Percentiles rank a stretch among this genome's conserved stretches.
These are phyloP conservation scores for Logfia minima DNA, from an alignment of 129 eudicot species.

Conservation along the genomic window DNA sequence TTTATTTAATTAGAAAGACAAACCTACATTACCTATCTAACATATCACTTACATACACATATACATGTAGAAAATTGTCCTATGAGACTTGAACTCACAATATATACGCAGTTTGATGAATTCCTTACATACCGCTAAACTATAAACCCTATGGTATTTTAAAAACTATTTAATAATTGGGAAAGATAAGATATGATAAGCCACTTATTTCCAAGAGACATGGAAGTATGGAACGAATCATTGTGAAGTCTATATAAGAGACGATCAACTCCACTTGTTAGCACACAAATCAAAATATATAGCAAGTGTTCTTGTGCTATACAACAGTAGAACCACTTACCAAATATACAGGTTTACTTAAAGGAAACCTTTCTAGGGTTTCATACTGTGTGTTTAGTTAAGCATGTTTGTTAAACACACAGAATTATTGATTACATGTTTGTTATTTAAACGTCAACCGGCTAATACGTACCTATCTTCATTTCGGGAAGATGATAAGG, in stretches of 20 bases:
- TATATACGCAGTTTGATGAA: no score
- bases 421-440: no score
- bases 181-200: not conserved
- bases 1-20: no score
- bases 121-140: no score
- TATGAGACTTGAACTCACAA: no score
- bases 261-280: not conserved
- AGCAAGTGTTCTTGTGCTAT: not conserved
- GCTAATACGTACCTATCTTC: not conserved
- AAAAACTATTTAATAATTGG: no score
- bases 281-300: not conserved
- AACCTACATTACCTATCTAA: no score
- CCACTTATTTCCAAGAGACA: conserved; percentile 6
- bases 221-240: not conserved
- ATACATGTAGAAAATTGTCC: no score
- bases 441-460: no score
- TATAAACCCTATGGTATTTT: no score
- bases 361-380: conserved; percentile 9
- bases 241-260: conserved; percentile 8
- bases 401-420: not conserved
- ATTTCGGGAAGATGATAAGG: conserved; percentile 27
- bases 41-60: no score
- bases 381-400: not conserved
- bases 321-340: not conserved
- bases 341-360: not conserved